Evolutionary conservation across 2,329 filamentous ascomycete species (phyloP), one percentile per base, ranked within the genome.

Genomic region (Colletotrichum lupini): DNA sequence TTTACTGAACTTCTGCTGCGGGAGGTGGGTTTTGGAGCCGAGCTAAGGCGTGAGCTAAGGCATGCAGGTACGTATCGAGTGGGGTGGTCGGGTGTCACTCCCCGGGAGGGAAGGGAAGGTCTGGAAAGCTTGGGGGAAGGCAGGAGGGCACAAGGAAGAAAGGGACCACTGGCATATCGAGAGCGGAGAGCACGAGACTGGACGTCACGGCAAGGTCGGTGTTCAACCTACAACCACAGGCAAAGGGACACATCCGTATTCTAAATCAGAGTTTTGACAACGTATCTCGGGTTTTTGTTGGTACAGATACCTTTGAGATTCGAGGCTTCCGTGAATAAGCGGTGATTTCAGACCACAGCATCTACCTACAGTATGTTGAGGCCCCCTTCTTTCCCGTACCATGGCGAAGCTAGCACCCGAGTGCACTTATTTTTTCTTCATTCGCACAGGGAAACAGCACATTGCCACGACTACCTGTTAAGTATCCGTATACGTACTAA

Each of bases 21-120:
- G 70, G 70, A 70, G 67, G 67, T 73, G 67, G 69, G 59, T 73
- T 70, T 73, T 65, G 60, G 60, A 65, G 55, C 46, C 67, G 24
- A 70, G 56, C 67, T 65, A 70, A 68, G 53, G 70, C 52, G 58
- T 57, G 59, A 59, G 66, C 70, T 60, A 69, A 55, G 55, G 55
- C 60, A 65, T 55, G 22, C 28, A 56, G 67, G 46, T 70, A 73
- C 70, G 67, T 70, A 70, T 30, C 67, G 35, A 67, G 67, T 60
- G 67, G 55, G 59, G 67, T 65, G 60, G 53, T 65, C 32, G 55
- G n/a, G 55, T 53, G 62, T 53, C 67, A 55, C 49, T 61, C 30
- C 46, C 46, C 42, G 42, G 42, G 42, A 49, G 42, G 42, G 42
- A 49, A 49, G 42, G 42, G 42, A 49, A 49, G 42, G 42, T n/a